Conservation (phyloP, 179 eudicot genomes). For the Silene coronaria region DNA sequence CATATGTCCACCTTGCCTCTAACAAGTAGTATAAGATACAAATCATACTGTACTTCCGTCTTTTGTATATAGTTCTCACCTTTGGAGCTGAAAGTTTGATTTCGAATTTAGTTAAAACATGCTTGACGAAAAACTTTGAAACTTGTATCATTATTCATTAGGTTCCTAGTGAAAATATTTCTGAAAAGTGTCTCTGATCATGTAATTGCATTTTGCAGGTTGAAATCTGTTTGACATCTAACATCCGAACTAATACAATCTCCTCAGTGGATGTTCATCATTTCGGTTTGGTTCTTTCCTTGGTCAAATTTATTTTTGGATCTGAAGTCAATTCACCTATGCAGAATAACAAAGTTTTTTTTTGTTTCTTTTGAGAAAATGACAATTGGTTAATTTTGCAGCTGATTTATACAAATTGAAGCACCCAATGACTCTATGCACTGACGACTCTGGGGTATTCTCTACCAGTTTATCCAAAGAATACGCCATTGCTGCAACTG, state of each 20-base stretch:
- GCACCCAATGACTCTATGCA: slow-evolving; percentile 79
- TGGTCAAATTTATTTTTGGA: neutral
- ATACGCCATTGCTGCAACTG: slow-evolving; percentile 59
- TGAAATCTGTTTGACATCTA: slow-evolving; percentile 94
- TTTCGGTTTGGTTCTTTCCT: slow-evolving; percentile 53
- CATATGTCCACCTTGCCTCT: too few species aligned
- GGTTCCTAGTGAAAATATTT: too few species aligned
- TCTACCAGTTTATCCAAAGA: slow-evolving; percentile 76
- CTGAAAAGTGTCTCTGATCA: neutral
- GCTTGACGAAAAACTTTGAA: neutral
- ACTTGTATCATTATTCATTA: too few species aligned
- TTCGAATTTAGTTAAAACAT: neutral
- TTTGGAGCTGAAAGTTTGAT: neutral
- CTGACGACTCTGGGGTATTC: slow-evolving; percentile 92
- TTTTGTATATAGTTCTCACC: too few species aligned
- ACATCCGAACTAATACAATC: slow-evolving; percentile 70
- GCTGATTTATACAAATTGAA: slow-evolving; percentile 58
- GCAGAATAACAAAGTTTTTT: too few species aligned
- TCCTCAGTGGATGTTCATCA: slow-evolving; percentile 80
- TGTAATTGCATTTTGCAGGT: slow-evolving; percentile 47
- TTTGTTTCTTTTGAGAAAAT: too few species aligned
- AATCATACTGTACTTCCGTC: too few species aligned
- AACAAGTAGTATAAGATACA: too few species aligned
- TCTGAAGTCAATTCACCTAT: neutral
- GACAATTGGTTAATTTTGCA: slow-evolving; percentile 32